phyloP scores from a whole-genome alignment of 306 rosid species.

The Prosopis cineraria region DNA sequence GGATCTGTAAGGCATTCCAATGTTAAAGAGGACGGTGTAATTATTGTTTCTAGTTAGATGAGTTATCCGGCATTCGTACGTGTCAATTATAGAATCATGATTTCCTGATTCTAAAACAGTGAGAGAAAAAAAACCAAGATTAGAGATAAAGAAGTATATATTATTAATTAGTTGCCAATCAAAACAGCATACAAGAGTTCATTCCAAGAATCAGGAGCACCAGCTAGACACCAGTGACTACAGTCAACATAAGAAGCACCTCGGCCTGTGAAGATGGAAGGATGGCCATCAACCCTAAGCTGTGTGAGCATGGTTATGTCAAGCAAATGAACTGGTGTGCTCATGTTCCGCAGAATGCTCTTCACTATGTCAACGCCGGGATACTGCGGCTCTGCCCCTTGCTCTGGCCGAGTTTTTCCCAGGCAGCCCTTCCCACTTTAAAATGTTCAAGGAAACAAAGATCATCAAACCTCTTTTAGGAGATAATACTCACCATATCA shows the following conservation, averaged over 20 bases:
- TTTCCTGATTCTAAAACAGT: background rate
- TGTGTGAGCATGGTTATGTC: constrained; percentile 72
- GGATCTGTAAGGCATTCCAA: background rate
- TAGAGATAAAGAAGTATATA: background rate
- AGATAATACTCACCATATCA: background rate
- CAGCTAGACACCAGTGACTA: constrained; percentile 76
- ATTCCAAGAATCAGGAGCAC: constrained; percentile 85
- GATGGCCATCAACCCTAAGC: constrained; percentile 74
- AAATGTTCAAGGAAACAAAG: constrained; percentile 7
- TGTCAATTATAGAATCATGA: background rate
- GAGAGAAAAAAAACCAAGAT: background rate
- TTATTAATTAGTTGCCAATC: constrained; percentile 13
- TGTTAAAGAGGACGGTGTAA: background rate
- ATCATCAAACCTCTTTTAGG: background rate
- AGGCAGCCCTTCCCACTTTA: constrained; percentile 40
- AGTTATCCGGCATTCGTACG: background rate
- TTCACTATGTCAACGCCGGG: constrained; percentile 60
- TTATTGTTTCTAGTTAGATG: background rate
- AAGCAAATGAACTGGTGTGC: constrained; percentile 43
- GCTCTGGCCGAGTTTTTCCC: constrained; percentile 40
- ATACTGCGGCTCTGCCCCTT: constrained; percentile 41
- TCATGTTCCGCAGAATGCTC: constrained; percentile 42
- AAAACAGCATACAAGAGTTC: constrained; percentile 61
- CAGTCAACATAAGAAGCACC: constrained; percentile 52
- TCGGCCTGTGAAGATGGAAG: constrained; percentile 55